Evolutionary conservation across 2,329 filamentous ascomycete genomes (phyloP), one percentile per base, ranked within the genome.

Genomic region (Allantophomopsis lycopodina): DNA sequence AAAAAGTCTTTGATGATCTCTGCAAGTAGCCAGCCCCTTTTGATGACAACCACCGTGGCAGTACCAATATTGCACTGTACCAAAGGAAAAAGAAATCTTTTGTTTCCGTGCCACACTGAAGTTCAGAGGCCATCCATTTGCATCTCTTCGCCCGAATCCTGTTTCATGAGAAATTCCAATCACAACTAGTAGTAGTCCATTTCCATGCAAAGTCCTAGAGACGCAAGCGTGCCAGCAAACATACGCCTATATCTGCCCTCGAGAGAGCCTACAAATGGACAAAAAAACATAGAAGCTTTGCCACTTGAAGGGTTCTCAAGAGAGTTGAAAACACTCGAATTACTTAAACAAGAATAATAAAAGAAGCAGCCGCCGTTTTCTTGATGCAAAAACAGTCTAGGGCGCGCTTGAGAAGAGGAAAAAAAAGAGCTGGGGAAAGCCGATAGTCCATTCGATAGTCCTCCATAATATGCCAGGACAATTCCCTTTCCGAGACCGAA

Each of bases 291-390:
- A 49, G 49, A 51, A 52, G 50, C 44, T 54, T 51, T 51, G 51
- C 55, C 51, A 49, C 52, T 43, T 40, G 51, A 51, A 50, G 45
- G 40, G 49, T 45, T 47, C 43, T 48, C 43, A 48, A 28, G 23
- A 28, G 23, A 8, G 23, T 28, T 28, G 23, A 28, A 43, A 50
- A 48, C 42, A 44, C 46, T 44, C 42, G 48, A 44, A 48, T 45
- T 53, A 51, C 46, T 55, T 44, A 47, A 48, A 54, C 51, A 54
- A 51, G 46, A 50, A 54, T 43, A 52, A 50, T 51, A 50, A 50
- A 43, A 28, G 35, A 54, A 55, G 48, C 44, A 53, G 53, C 40
- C 44, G 42, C 49, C 48, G 48, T 28, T 47, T 48, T 49, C 46
- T 37, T 48, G 49, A 54, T 55, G 50, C 48, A 52, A 50, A 37